A percentile compares a stretch with the other conserved stretches of the same genome.
phyloP scores from a whole-genome alignment of 163 green algal species.

The Scenedesmus sp. region DNA sequence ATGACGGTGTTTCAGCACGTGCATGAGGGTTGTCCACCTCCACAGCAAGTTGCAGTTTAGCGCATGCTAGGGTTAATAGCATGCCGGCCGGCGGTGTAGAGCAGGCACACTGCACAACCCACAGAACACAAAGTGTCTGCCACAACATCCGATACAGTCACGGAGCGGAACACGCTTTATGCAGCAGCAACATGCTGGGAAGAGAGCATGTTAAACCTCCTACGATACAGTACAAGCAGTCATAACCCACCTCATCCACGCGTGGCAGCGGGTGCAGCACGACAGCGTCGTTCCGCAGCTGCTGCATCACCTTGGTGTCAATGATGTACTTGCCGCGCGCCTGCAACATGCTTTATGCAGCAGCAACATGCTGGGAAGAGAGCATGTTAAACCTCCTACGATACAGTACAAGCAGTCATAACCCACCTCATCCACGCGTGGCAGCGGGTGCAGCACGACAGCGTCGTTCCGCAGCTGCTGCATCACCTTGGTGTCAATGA shows the following conservation, averaged over 20 bases:
- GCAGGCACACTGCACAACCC: too few relatives aligned
- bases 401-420: too few relatives aligned
- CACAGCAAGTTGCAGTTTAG: too few relatives aligned
- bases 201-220: neutral
- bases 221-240: neutral
- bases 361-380: neutral
- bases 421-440: conserved; percentile 57
- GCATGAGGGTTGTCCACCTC: too few relatives aligned
- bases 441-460: conserved; percentile 97
- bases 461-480: conserved; percentile 79
- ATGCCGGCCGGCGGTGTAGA: too few relatives aligned
- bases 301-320: conserved; percentile 87
- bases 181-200: too few relatives aligned
- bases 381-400: neutral
- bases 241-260: conserved; percentile 92
- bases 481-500: conserved; percentile 93
- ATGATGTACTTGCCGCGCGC: conserved; percentile 96
- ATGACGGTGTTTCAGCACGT: too few relatives aligned
- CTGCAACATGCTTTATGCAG: neutral
- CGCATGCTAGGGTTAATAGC: too few relatives aligned
- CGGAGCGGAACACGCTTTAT: neutral
- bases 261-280: conserved; percentile 98
- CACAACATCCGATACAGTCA: neutral
- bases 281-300: conserved; percentile 84
- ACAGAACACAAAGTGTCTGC: neutral